Base-by-base conservation (phyloP, 352 stramenopile species). In the Phytopythium chamaehyphon region DNA sequence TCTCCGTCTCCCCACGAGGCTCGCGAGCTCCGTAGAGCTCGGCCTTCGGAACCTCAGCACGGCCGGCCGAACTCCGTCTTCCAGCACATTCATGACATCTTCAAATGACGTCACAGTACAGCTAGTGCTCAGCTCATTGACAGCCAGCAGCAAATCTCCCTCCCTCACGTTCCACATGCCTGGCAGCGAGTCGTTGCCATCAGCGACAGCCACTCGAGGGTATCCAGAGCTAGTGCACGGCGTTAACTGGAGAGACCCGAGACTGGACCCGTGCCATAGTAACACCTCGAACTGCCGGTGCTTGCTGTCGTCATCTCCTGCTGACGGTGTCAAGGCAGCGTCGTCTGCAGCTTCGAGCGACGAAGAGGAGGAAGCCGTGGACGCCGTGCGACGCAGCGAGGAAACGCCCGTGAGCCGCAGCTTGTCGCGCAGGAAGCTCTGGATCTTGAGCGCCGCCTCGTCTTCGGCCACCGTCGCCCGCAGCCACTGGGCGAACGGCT, bases 131-230 rank as follows among this genome's bases (percentile, higher is more conserved):
- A 39, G 57, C 12, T 75, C 71, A 56, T 89, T 86, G 47, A 89
- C 71, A 0, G 75, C 63, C 38, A 89, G 67, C 22, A 89, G 55
- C 16, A 76, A 76, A 45, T 89, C 77, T 33, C 77, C 75, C 47
- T 75, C 59, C 28, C 71, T 70, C 37, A 87, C 48, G 46, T 76
- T 80, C 73, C 73, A 86, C 71, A 89, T 83, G 47, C 77, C 77
- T 12, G 77, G 75, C 16, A 89, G 64, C 31, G 71, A 66, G 39
- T 78, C 65, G 57, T 86, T 86, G 50, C 75, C 73, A n/a, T 78
- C 67, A 23, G 68, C 51, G 53, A 70, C 57, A 51, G 75, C 55
- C 24, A 89, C 71, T 50, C 72, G 77, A 15, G 75, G 77, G 38
- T 71, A 82, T 0, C 66, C 75, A 14, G 77, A 79, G 45, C 72